Evolutionary conservation across 345 rosid species (phyloP), one percentile per base, ranked within the genome.

Genomic region (Ceriops tagal): DNA sequence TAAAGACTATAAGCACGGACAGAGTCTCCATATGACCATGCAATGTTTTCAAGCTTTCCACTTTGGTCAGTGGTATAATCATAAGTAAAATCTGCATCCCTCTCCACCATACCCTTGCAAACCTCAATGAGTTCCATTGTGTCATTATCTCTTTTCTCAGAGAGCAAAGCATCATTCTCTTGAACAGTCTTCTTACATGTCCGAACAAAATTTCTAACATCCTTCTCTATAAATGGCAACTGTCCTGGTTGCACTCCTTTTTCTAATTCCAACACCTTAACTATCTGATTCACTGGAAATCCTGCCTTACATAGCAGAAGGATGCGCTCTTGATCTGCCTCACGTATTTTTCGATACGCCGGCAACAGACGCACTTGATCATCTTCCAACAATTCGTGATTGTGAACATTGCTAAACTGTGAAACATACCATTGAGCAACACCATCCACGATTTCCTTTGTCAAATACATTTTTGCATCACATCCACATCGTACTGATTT

Each of bases 401-500:
- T 93, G 78, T 93, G 98, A 68, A 93, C 83, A 81, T 93, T 91
- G 71, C 98, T 93, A 73, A 91, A 93, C 68, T 93, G 98, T 10
- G 96, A 88, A 59, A 93, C 85, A 60, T 77, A 93, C 97, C 98
- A 93, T 27, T 88, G 98, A 64, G 76, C 43, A 43, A 69, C 83
- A 63, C 91, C 90, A 53, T 83, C 73, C 69, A 81, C 84, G 64
- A 89, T 71, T 76, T 93, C 93, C 74, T 91, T 91, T 4, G 93
- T 88, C 75, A 93, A 71, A 76, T 91, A 93, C 47, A 93, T 58
- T 76, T 93, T 93, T 5, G 93, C 90, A 81, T 93, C 98, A 62
- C 98, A 93, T 58, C 98, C 98, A 62, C 97, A 91, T 15, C 98
- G 83, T 56, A 91, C 95, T 0, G 97, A 93, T 67, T 91, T 91